Evolutionary conservation across 2,329 filamentous ascomycete species (phyloP), one percentile per base, ranked within the genome.

Genomic region (Cladosporium austrohemisphaericum): DNA sequence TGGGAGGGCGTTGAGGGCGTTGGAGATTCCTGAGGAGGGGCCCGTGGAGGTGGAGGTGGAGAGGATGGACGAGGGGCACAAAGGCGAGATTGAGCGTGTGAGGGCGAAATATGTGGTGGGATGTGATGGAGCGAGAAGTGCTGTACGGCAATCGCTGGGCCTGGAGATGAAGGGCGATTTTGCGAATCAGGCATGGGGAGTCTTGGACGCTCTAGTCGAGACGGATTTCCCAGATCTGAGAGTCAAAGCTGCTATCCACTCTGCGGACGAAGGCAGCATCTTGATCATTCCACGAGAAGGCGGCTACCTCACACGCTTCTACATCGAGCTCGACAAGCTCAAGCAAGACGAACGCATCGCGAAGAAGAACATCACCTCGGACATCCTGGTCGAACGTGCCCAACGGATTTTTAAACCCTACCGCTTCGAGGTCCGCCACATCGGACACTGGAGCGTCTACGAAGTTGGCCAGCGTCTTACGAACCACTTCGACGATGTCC

Each of bases 391-490:
- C 38, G 69, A 75, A 37, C 74, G 78, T 0, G 85, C 84, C 0
- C 78, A 82, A 60, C 76, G 72, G 49, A 88, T 85, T 41, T 69
- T 90, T 19, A 68, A 70, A 0, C 86, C 86, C 0, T 90, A 88
- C 62, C 83, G 73, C 25, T 66, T 90, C 2, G 74, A 76, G 0
- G 86, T 85, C 56, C 67, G 77, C 28, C 77, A 85, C 52, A 80
- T 80, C 50, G 78, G 84, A 56, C 86, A 82, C 80, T 85, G 80
- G 78, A 81, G 78, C 0, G 81, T 79, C 0, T 86, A 85, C 56
- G 77, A 85, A 49, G 66, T 69, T 40, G 65, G 66, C 1, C 66
- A 68, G 40, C 55, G 66, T 14, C 77, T 89, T 18, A 86, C 85
- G 2, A 80, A 80, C 56, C 76, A 79, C 38, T 90, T 89, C 68